Base-by-base conservation (phyloP, 768 basidiomycete species). In the Cystobasidium tubakii region DNA sequence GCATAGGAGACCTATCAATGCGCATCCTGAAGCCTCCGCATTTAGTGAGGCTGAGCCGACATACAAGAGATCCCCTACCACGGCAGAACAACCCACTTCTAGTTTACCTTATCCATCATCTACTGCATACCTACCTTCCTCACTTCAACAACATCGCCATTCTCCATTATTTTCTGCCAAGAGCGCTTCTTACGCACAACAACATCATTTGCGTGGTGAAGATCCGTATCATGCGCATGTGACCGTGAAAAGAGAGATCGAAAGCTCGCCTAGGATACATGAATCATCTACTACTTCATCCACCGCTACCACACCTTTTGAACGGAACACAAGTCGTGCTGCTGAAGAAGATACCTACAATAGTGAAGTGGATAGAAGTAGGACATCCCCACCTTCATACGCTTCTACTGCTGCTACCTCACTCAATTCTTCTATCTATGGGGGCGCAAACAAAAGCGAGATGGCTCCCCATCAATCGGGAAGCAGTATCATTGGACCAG, bases 341-440 rank as follows among this genome's bases (percentile, higher is more conserved):
- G 21, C 46, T 9, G 46, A 50, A n/a, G 46, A 50, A n/a, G 46
- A 50, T 6, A n/a, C n/a, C 3, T 50, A 50, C n/a, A 50, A 50
- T 50, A 50, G 46, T 50, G 46, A 50, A 50, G 46, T 50, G 3
- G 46, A 50, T 50, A 50, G 46, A 50, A 50, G 46, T 50, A 50
- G 46, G 21, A 21, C 46, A 9, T 50, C 46, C 4, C 46, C 46
- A 15, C 46, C 46, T 50, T 42, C 42, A 17, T 7, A 7, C 7
- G 42, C 42, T 42, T 50, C 46, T 50, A 50, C 46, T 15, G 46
- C 46, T 17, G 46, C 46, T 9, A 50, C 46, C 21, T 50, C 46
- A 50, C 46, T 50, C 21, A 9, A n/a, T 50, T 50, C 46, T 50
- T 50, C 46, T 4, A 50, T 50, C 4, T 50, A 50, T n/a, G 46